phyloP scores from a whole-genome alignment of 2,329 filamentous ascomycete genomes.

The Sarocladium oryzae region DNA sequence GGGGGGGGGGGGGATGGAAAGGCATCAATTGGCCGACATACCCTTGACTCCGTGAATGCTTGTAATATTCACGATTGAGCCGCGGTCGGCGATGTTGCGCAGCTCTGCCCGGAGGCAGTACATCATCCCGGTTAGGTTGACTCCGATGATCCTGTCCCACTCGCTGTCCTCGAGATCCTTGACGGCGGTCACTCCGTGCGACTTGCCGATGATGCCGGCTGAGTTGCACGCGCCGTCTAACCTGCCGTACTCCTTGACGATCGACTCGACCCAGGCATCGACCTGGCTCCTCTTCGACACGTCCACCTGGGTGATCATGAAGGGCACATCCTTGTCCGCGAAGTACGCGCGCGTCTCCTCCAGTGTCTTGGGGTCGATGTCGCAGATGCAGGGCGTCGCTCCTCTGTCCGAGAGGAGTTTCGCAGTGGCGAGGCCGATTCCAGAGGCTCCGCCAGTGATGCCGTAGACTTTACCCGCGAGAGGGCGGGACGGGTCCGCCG shows the following conservation, averaged over 20 bases:
- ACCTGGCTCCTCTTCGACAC: constrained; percentile 40
- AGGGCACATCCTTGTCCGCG: constrained; percentile 15
- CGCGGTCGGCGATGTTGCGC: constrained; percentile 38
- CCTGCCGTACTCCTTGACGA: constrained; percentile 39
- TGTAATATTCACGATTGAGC: constrained; percentile 52
- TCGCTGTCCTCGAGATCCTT: constrained; percentile 37
- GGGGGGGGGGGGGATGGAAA: neutral
- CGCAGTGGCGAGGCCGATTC: constrained; percentile 35
- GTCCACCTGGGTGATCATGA: constrained; percentile 35
- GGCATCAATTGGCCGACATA: too few species aligned
- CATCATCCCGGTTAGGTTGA: constrained; percentile 43
- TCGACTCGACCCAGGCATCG: constrained; percentile 39
- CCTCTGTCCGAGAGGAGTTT: constrained; percentile 29
- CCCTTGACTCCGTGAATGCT: constrained; percentile 40
- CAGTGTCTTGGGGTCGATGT: constrained; percentile 28
- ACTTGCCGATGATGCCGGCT: constrained; percentile 42
- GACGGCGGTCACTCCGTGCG: constrained; percentile 31
- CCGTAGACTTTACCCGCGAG: constrained; percentile 21
- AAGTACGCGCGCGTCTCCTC: constrained; percentile 25
- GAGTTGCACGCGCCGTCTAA: constrained; percentile 48
- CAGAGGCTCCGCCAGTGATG: constrained; percentile 26
- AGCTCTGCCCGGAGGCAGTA: constrained; percentile 40
- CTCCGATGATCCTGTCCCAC: constrained; percentile 38
- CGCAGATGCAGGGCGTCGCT: constrained; percentile 30
- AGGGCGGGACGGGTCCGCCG: neutral